Evolutionary conservation across 1,284 basidiomycete species (phyloP), one percentile per base, ranked within the genome.

Genomic region (Ceratobasidium sp.): DNA sequence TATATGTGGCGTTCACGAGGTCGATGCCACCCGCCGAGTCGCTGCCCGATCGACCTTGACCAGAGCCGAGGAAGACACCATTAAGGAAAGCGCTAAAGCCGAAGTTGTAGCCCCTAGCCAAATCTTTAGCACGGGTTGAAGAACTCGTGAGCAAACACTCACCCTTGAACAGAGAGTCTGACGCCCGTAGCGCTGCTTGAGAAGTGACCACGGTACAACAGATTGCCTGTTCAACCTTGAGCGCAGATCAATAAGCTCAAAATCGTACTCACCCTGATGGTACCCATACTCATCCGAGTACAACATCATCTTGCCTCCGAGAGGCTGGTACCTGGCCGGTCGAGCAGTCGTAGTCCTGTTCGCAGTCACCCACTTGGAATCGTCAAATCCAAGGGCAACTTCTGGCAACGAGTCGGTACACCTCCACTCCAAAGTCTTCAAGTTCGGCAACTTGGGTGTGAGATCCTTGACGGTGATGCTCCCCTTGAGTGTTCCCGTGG

Each of bases 81-180:
- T 84, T 84, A 32, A 84, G 70, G 76, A 80, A 84, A 0, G 76
- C 80, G n/a, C 79, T 80, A 68, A 81, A 82, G 0, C 80, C 82
- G 65, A 80, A 82, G 1, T 79, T 81, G 72, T 77, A 80, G 15
- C 82, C 82, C 13, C 82, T 81, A 53, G 7, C 49, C 43, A 55
- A 32, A 56, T 56, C 42, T 55, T 31, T n/a, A 45, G 12, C 22
- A 20, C 13, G 31, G 15, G 15, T n/a, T n/a, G n/a, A n/a, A n/a
- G n/a, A n/a, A n/a, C n/a, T n/a, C n/a, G 17, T 20, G 31, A 50
- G 13, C 17, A 31, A 35, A n/a, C 53, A 72, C 73, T 15, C 43
- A 81, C 80, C 81, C 82, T 73, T 83, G 80, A 22, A 84, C 78
- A 17, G 79, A 77, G 5, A 84, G 73, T 49, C 79, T 73, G 3